Base-by-base conservation (phyloP, 2,329 filamentous ascomycete genomes). In the Immersiporthe knoxdaviesiana region DNA sequence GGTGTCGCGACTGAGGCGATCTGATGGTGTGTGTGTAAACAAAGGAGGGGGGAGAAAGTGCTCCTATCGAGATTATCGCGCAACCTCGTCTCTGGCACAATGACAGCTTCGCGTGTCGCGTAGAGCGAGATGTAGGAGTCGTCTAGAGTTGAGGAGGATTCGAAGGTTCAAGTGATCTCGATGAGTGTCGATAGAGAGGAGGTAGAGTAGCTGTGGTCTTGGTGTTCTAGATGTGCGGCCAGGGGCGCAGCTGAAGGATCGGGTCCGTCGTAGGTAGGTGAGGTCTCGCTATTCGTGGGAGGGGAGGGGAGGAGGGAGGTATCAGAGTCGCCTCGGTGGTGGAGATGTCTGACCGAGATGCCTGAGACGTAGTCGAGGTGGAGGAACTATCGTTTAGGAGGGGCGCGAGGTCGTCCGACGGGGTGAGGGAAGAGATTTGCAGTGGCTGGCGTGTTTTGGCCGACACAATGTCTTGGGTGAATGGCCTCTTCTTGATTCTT, bases 41-140 rank as follows among this genome's bases (percentile, higher is more conserved):
- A 44, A 32, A 32, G 35, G 24, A 58, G 50, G 35, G 52, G 50
- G 35, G 52, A 11, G 32, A 24, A 35, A 32, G 18, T 3, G 32
- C 24, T 65, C 52, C 10, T n/a, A 21, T 47, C 58, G 67, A 61
- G 44, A 65, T 58, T 54, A 56, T 71, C 41, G 67, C 67, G 67
- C 67, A 54, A 58, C 44, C 52, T 60, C 52, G 24, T 30, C 52
- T 56, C 32, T 16, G 27, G 52, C 27, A 32, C 52, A 32, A 18
- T 18, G 27, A 14, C 24, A 21, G 24, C 2, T 18, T 32, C 27
- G 52, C 2, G 52, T 27, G 12, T 21, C 6, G 59, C 14, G 58
- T 27, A 14, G 41, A 44, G n/a, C 32, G 50, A 21, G 21, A n/a
- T 6, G 16, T n/a, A n/a, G 30, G 21, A 59, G 18, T 18, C 6